These are phyloP conservation scores for Acanthamoeba castellanii DNA, from an alignment of 208 protist species.

Conservation along the genomic window DNA sequence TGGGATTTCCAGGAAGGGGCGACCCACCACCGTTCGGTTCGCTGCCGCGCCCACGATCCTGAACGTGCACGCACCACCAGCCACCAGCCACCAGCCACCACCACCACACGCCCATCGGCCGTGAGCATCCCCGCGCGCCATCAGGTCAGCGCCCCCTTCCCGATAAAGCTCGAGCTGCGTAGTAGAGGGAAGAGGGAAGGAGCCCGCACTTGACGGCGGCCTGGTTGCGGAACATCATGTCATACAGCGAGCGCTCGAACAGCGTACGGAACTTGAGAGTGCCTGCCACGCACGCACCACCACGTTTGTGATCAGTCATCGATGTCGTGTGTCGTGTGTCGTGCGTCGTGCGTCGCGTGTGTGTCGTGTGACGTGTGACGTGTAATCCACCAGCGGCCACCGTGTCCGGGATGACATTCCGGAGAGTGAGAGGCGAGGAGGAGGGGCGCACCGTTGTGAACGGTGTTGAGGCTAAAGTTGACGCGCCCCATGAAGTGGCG, in stretches of 20 bases:
- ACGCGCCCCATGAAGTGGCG: conserved; percentile 62
- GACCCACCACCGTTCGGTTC: background rate
- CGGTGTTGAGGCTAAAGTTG: conserved; percentile 55
- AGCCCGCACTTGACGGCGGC: conserved; percentile 66
- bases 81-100: background rate
- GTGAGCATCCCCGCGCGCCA: background rate
- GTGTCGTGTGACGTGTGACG: no score
- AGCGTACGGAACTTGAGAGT: conserved; percentile 62
- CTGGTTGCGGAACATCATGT: conserved; percentile 68
- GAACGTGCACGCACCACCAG: background rate
- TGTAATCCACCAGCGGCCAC: no score
- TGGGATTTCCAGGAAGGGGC: conserved; percentile 29
- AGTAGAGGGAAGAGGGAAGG: background rate
- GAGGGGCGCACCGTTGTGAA: background rate
- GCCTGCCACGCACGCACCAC: background rate
- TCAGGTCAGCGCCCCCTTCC: no score
- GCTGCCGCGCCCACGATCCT: conserved; percentile 44
- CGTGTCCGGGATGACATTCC: no score
- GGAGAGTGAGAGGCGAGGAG: background rate
- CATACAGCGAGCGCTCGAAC: conserved; percentile 19
- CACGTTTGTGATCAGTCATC: no score
- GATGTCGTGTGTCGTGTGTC: no score
- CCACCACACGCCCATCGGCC: background rate
- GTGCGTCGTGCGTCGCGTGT: no score
- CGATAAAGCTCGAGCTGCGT: no score